Base-by-base conservation (phyloP, 768 basidiomycete species). In the Exsudoporus frostii region DNA sequence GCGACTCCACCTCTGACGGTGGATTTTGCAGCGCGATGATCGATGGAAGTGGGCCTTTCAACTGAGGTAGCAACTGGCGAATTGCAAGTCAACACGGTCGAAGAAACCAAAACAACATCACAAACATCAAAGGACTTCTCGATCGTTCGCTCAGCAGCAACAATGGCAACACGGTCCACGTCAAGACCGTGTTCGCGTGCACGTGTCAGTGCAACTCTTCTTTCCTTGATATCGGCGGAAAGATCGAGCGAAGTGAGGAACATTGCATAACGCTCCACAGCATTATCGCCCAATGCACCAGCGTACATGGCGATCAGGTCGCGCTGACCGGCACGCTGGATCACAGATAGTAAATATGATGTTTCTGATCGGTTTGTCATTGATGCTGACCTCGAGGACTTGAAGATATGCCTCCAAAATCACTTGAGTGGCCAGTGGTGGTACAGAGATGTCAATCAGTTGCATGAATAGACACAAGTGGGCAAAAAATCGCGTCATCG, bases 221-320 rank as follows among this genome's bases (percentile, higher is more conserved):
- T 81, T 56, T 91, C 86, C 25, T 77, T 72, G 45, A 80, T 71
- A 56, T 88, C 84, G 0, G 81, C 79, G 1, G 79, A 74, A 17
- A 90, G 77, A 40, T 81, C 87, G 17, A 90, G 78, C 0, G 86
- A 88, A 29, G 88, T 83, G 22, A 98, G 77, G 84, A 94, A 98
- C 61, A 86, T 74, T 0, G 94, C 93, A 61, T 98, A 98, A 33
- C 92, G 86, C 61, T 93, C 89, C 34, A 96, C 85, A 3, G 93
- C 93, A 57, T 92, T 92, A 62, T 92, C 87, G 7, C 93, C 90
- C 20, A 98, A 73, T 27, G 91, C 90, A 14, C 90, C 84, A 7
- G 93, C 93, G 67, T 99, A 98, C 76, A 97, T 83, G 0, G 96
- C 94, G 13, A 98, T 93, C 17, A 98, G 79, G 38, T 88, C 83